These are phyloP conservation scores for Plasmodium chabaudi DNA, from an alignment of 169 alveolate genomes.

Conservation along the genomic window DNA sequence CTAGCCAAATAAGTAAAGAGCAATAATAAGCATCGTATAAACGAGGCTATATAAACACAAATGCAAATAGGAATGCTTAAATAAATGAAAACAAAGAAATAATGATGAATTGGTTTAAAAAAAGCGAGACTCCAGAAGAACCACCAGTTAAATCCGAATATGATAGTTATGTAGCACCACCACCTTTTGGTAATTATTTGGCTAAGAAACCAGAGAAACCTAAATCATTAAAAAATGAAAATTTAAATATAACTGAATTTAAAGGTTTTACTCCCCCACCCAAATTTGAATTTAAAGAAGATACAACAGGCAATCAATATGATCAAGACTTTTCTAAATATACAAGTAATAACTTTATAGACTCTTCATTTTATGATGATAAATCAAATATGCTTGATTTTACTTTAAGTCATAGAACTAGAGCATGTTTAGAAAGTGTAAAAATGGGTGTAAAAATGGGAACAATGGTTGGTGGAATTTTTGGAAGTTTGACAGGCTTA, in stretches of 20 bases:
- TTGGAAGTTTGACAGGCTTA: slow-evolving; percentile 91
- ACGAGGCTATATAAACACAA: too few species aligned
- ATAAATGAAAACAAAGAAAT: too few species aligned
- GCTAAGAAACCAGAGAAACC: slow-evolving; percentile 70
- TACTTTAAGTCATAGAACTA: slow-evolving; percentile 85
- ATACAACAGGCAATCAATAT: slow-evolving; percentile 23
- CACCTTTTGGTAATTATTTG: slow-evolving; percentile 74
- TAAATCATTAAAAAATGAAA: slow-evolving; percentile 55
- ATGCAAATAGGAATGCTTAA: too few species aligned
- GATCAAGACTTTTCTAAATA: slow-evolving; percentile 76
- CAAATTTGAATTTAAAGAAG: slow-evolving; percentile 75
- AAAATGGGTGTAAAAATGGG: slow-evolving; percentile 94
- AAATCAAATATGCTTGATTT: slow-evolving; percentile 73
- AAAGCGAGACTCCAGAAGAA: slow-evolving; percentile 46
- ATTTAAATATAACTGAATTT: slow-evolving; percentile 41
- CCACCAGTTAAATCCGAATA: slow-evolving; percentile 38
- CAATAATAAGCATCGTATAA: too few species aligned
- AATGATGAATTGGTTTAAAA: slow-evolving; percentile 74
- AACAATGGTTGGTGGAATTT: slow-evolving; percentile 93
- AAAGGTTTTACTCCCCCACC: slow-evolving; percentile 77
- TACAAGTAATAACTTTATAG: slow-evolving; percentile 44
- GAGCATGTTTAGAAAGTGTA: slow-evolving; percentile 89
- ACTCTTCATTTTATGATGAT: slow-evolving; percentile 62
- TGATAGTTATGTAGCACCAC: slow-evolving; percentile 73
- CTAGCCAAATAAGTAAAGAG: too few species aligned